These are phyloP conservation scores for Coemansia sp. DNA, from an alignment of 192 early-diverging fungal genomes.

Conservation along the genomic window DNA sequence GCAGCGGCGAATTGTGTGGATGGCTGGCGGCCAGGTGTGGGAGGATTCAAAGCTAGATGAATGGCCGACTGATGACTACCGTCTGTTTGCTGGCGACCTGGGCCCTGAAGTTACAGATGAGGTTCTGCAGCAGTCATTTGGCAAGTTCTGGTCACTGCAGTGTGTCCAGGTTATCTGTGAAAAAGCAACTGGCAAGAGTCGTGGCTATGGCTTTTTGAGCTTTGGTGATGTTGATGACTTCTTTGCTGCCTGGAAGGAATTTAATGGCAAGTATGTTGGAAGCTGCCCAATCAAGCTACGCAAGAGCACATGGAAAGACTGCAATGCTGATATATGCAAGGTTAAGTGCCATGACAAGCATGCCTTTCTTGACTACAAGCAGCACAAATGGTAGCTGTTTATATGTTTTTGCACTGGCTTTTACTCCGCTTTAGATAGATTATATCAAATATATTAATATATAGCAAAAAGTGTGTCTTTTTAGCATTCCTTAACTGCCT, in stretches of 20 bases:
- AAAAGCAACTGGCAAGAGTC: constrained; percentile 80
- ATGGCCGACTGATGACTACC: constrained; percentile 90
- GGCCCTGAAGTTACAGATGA: constrained; percentile 93
- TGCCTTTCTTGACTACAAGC: constrained; percentile 38
- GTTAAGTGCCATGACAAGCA: constrained; percentile 46
- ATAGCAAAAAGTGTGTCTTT: constrained; percentile 4
- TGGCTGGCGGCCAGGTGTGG: constrained; percentile 92
- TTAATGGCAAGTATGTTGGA: constrained; percentile 97
- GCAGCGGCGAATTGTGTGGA: constrained; percentile 68
- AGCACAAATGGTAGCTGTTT: constrained; percentile 17
- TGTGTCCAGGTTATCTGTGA: constrained; percentile 83
- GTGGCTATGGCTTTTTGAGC: constrained; percentile 93
- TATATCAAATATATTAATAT: background rate
- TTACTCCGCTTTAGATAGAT: background rate
- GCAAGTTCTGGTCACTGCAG: constrained; percentile 82
- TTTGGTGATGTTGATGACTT: constrained; percentile 91
- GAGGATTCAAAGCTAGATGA: constrained; percentile 83
- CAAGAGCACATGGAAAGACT: constrained; percentile 91
- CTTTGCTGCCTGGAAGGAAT: constrained; percentile 89
- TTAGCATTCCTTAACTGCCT: background rate
- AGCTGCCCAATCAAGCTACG: constrained; percentile 91
- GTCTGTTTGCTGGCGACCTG: constrained; percentile 91
- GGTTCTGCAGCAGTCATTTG: constrained; percentile 73
- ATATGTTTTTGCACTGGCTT: background rate
- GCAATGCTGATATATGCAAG: constrained; percentile 73